A percentile compares a stretch with the other conserved stretches of the same genome.
These are phyloP conservation scores for Kodamaea ohmeri DNA, from an alignment of 1,139 yeast genomes.

Conservation along the genomic window DNA sequence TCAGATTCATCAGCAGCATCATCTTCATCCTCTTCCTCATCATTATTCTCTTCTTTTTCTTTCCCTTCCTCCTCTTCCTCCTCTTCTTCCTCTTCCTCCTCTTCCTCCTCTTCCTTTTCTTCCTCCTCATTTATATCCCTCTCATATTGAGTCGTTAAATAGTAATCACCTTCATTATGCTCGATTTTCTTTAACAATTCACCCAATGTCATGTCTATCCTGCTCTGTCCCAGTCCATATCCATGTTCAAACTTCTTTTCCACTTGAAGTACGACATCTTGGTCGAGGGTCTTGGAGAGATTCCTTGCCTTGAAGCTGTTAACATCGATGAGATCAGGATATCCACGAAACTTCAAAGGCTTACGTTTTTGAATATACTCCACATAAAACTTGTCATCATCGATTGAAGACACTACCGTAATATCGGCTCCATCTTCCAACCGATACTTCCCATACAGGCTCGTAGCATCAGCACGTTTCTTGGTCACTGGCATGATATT, in stretches of 20 bases:
- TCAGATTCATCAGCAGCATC: slow-evolving; percentile 6
- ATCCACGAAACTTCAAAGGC: slow-evolving; percentile 36
- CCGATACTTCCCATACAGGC: background rate
- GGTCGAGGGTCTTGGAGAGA: slow-evolving; percentile 32
- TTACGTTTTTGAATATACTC: slow-evolving; percentile 31
- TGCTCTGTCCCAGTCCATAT: slow-evolving; percentile 59
- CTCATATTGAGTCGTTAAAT: slow-evolving; percentile 69
- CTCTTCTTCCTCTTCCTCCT: slow-evolving; percentile 11
- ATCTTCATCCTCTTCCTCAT: slow-evolving; percentile 7
- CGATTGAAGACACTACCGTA: background rate
- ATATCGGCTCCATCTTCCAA: background rate
- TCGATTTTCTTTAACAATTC: slow-evolving; percentile 39
- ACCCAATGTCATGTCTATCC: slow-evolving; percentile 47
- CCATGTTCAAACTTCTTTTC: slow-evolving; percentile 59
- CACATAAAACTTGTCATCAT: slow-evolving; percentile 22
- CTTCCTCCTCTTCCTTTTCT: slow-evolving; percentile 16
- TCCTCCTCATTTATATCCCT: slow-evolving; percentile 28
- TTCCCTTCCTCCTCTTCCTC: slow-evolving; percentile 12
- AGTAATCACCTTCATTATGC: slow-evolving; percentile 41
- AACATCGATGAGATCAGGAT: slow-evolving; percentile 23
- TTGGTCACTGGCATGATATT: background rate
- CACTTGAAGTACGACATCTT: slow-evolving; percentile 42
- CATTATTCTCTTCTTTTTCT: slow-evolving; percentile 15
- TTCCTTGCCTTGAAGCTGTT: slow-evolving; percentile 32
- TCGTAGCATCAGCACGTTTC: background rate